Conservation (phyloP, 2,329 filamentous ascomycete species). For the Hawksworthiomyces lignivorus region DNA sequence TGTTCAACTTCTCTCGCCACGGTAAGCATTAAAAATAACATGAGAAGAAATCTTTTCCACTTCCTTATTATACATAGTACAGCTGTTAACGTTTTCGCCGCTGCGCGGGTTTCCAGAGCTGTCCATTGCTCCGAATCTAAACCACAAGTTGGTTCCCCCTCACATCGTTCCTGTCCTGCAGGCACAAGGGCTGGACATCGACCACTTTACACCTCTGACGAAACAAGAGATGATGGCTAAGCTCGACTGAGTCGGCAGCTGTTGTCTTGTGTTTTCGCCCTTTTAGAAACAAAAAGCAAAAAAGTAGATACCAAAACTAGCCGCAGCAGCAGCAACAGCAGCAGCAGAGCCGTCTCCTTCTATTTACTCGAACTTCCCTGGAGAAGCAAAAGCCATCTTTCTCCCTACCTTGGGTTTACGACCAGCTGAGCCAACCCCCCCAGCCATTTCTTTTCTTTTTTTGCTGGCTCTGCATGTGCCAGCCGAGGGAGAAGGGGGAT, state of each 20-base stretch:
- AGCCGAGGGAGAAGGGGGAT: conserved; percentile 2
- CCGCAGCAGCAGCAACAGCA: conserved; percentile 5
- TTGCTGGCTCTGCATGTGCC: too few relatives aligned
- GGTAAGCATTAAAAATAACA: conserved; percentile 49
- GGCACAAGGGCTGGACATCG: conserved; percentile 78
- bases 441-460: too few relatives aligned
- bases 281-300: conserved; percentile 5
- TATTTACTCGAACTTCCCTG: too few relatives aligned
- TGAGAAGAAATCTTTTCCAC: too few relatives aligned
- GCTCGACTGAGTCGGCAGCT: conserved; percentile 62
- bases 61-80: too few relatives aligned
- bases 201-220: conserved; percentile 83
- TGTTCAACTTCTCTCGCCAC: conserved; percentile 92
- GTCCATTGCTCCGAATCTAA: conserved; percentile 86
- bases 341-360: not conserved
- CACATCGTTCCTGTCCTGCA: conserved; percentile 71
- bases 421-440: too few relatives aligned
- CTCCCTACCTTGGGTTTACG: not conserved
- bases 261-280: conserved; percentile 4
- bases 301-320: conserved; percentile 3
- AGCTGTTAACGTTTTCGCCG: too few relatives aligned
- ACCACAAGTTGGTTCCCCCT: conserved; percentile 76
- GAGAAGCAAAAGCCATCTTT: not conserved
- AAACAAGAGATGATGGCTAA: conserved; percentile 98
- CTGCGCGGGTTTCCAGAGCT: too few relatives aligned